Conservation (phyloP, 2,329 filamentous ascomycete species). For the Alternaria brassicae region DNA sequence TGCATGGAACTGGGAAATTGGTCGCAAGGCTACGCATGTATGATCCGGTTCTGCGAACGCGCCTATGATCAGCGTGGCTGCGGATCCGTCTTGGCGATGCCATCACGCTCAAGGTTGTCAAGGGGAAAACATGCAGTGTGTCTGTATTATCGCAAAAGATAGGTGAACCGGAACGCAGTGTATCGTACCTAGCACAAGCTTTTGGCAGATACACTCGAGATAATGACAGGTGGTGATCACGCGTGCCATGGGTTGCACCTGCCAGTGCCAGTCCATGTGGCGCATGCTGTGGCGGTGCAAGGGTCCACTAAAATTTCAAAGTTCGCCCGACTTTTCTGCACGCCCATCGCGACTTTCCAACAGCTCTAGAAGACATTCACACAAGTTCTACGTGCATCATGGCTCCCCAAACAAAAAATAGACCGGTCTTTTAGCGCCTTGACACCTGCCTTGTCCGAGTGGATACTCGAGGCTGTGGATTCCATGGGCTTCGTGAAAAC, state of each 20-base stretch:
- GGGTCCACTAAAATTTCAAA: conserved; percentile 28
- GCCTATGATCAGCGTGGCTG: conserved; percentile 26
- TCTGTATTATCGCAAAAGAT: background rate
- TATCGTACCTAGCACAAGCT: background rate
- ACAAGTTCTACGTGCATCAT: conserved; percentile 23
- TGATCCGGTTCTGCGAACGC: conserved; percentile 27
- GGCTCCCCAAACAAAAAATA: conserved; percentile 44
- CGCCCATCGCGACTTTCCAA: conserved; percentile 7
- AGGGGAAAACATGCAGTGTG: background rate
- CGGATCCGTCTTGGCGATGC: conserved; percentile 32
- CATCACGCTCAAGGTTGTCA: conserved; percentile 19
- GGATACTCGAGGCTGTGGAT: conserved; percentile 83
- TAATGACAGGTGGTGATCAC: background rate
- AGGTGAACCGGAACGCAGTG: background rate
- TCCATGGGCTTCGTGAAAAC: conserved; percentile 86
- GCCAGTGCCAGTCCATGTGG: background rate
- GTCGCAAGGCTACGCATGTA: conserved; percentile 15
- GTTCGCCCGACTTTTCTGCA: conserved; percentile 14
- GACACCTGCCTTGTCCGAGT: conserved; percentile 75
- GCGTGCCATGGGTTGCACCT: background rate
- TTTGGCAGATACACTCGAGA: background rate
- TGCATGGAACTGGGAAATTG: conserved; percentile 27
- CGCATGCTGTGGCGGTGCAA: conserved; percentile 10
- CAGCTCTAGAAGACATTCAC: conserved; percentile 2
- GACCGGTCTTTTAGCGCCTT: conserved; percentile 71